A percentile compares a stretch with the other conserved stretches of the same genome.
These are phyloP conservation scores for Xylariales sp. DNA, from an alignment of 2,329 filamentous ascomycete species.

Conservation along the genomic window DNA sequence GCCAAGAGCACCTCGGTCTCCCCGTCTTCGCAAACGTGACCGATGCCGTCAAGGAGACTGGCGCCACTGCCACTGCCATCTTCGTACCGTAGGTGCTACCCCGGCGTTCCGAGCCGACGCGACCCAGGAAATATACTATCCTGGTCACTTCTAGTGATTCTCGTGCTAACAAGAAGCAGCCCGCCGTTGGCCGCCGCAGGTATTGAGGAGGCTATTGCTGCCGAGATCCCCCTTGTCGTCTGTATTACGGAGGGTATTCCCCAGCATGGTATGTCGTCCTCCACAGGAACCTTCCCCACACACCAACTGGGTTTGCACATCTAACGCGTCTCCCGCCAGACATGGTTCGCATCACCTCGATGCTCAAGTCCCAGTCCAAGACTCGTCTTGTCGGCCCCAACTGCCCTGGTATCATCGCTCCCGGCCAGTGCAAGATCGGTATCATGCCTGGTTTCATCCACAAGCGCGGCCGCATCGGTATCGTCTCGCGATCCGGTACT, in stretches of 20 bases:
- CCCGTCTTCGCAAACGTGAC: slow-evolving; percentile 89
- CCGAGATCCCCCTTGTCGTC: slow-evolving; percentile 91
- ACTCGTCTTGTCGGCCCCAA: slow-evolving; percentile 95
- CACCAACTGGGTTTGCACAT: slow-evolving; percentile 5
- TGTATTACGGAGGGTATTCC: slow-evolving; percentile 98
- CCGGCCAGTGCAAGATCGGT: slow-evolving; percentile 98
- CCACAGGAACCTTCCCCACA: slow-evolving; percentile 23
- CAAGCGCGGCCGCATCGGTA: slow-evolving; percentile 97
- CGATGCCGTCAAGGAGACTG: slow-evolving; percentile 85
- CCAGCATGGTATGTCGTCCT: slow-evolving; percentile 68
- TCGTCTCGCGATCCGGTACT: slow-evolving; percentile 96
- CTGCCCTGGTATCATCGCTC: slow-evolving; percentile 94
- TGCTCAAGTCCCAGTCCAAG: slow-evolving; percentile 96
- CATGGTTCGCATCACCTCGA: slow-evolving; percentile 98
- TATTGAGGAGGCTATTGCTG: slow-evolving; percentile 93
- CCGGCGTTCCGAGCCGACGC: no score
- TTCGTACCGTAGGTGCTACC: slow-evolving; percentile 93
- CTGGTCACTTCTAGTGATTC: no score
- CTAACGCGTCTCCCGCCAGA: slow-evolving; percentile 45
- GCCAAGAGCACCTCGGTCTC: slow-evolving; percentile 79
- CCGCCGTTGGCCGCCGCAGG: slow-evolving; percentile 87
- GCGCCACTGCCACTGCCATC: slow-evolving; percentile 87
- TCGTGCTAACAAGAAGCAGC: slow-evolving; percentile 42
- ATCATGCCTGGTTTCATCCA: slow-evolving; percentile 99
- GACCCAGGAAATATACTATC: no score